Evolutionary conservation across 768 basidiomycete species (phyloP).

Genomic region (Rhizopogon roseolus): DNA sequence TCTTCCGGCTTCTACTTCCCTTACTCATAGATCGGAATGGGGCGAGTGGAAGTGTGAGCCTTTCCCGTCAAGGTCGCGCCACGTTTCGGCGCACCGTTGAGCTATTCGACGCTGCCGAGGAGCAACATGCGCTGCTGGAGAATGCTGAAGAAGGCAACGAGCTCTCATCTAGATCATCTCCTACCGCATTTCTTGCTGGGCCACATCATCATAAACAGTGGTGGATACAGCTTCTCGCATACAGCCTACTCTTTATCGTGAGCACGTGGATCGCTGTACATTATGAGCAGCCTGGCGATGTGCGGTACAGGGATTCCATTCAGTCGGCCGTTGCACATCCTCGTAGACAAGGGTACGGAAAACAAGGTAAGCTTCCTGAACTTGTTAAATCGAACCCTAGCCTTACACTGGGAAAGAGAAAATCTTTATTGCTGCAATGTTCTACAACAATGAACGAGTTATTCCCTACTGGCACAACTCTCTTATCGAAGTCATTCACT

Average conservation of each 20-base stretch:
- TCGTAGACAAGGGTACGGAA: background rate
- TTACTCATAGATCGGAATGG: background rate
- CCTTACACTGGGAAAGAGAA: slow-evolving; percentile 13
- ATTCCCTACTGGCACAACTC: slow-evolving; percentile 35
- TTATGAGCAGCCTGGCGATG: slow-evolving; percentile 6
- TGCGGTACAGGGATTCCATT: slow-evolving; percentile 1
- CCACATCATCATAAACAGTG: background rate
- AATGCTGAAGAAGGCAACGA: background rate
- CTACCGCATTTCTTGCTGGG: too few species aligned
- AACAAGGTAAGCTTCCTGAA: slow-evolving; percentile 1
- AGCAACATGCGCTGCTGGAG: background rate
- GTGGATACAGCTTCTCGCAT: slow-evolving; percentile 1
- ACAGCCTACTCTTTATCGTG: background rate
- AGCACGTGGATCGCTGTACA: background rate
- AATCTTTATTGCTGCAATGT: slow-evolving; percentile 36
- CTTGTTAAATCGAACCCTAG: background rate
- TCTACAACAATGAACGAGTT: slow-evolving; percentile 33
- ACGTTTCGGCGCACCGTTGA: background rate
- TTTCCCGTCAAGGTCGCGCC: background rate
- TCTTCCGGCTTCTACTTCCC: background rate
- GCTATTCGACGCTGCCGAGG: background rate
- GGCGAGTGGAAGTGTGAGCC: background rate
- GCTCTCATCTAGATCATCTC: slow-evolving; percentile 1
- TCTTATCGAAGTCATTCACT: slow-evolving; percentile 29
- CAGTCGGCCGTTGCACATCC: slow-evolving; percentile 1